These are phyloP conservation scores for Bisporella sp. DNA, from an alignment of 2,329 filamentous ascomycete species.

Conservation along the genomic window DNA sequence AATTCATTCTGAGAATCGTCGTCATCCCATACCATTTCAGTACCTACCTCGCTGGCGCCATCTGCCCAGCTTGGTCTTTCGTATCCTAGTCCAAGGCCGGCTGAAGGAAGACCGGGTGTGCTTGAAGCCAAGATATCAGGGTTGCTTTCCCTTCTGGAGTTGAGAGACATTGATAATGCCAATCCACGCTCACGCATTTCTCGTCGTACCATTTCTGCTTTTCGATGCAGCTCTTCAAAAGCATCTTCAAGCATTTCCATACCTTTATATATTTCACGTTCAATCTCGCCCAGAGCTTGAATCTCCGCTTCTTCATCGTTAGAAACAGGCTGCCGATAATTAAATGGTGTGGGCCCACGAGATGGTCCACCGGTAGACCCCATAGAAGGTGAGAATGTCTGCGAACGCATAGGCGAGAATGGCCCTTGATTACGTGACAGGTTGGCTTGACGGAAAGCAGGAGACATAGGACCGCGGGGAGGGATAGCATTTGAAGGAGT, in stretches of 20 bases:
- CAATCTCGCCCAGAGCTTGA: slow-evolving; percentile 80
- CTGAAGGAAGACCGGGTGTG: slow-evolving; percentile 32
- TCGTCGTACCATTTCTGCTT: slow-evolving; percentile 73
- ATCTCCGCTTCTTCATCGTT: slow-evolving; percentile 94
- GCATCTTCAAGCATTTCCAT: slow-evolving; percentile 95
- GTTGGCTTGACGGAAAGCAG: slow-evolving; percentile 10
- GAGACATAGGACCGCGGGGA: slow-evolving; percentile 29
- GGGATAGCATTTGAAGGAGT: slow-evolving; percentile 44
- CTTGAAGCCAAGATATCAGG: slow-evolving; percentile 32
- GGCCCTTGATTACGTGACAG: slow-evolving; percentile 24
- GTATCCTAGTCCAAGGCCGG: slow-evolving; percentile 25
- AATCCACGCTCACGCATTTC: slow-evolving; percentile 76
- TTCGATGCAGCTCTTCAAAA: slow-evolving; percentile 83
- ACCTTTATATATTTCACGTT: slow-evolving; percentile 84
- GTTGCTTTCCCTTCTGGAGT: slow-evolving; percentile 20
- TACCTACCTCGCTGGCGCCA: slow-evolving; percentile 39
- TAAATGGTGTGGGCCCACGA: slow-evolving; percentile 46
- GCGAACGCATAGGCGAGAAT: slow-evolving; percentile 22
- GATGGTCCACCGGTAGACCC: slow-evolving; percentile 29
- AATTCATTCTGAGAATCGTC: slow-evolving; percentile 53
- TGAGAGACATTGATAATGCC: slow-evolving; percentile 45
- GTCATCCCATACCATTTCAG: slow-evolving; percentile 27
- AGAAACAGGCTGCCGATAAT: slow-evolving; percentile 58
- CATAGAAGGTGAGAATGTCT: slow-evolving; percentile 23
- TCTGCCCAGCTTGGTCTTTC: slow-evolving; percentile 24